Evolutionary conservation across 2,329 filamentous ascomycete genomes (phyloP).

Genomic region (Fusarium pseudocircinatum): DNA sequence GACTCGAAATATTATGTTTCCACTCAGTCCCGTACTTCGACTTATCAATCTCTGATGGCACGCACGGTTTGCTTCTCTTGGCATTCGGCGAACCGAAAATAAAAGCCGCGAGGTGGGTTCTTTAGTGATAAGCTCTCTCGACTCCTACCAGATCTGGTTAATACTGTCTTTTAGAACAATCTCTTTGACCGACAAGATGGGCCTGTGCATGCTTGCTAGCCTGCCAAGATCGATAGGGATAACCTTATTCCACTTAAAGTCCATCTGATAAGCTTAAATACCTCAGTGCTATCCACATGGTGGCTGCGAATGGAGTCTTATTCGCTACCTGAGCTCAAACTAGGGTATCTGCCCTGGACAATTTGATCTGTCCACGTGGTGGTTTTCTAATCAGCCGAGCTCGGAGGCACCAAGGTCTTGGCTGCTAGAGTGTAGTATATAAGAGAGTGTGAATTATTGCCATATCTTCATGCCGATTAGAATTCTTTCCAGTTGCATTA

Average conservation of each 20-base stretch:
- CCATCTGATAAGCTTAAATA: not conserved
- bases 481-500: accelerated
- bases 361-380: not conserved
- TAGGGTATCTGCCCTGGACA: too few relatives aligned
- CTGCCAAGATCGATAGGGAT: not conserved
- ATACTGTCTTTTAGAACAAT: not conserved
- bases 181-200: not conserved
- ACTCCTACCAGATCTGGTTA: not conserved
- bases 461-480: accelerated
- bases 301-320: too few relatives aligned
- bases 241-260: not conserved
- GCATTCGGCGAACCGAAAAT: not conserved
- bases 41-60: not conserved
- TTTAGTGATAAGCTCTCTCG: not conserved
- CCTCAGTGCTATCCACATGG: not conserved
- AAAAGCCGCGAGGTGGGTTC: not conserved
- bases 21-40: accelerated
- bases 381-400: not conserved
- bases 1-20: accelerated
- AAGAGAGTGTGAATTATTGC: not conserved
- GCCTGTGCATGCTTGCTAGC: not conserved
- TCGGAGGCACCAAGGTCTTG: not conserved
- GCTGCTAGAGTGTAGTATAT: not conserved
- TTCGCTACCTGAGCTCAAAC: too few relatives aligned
- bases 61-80: not conserved